Percentiles rank a stretch among this genome's conserved stretches.
Conservation (phyloP, 345 rosid genomes). For the Eucalyptus sp. region DNA sequence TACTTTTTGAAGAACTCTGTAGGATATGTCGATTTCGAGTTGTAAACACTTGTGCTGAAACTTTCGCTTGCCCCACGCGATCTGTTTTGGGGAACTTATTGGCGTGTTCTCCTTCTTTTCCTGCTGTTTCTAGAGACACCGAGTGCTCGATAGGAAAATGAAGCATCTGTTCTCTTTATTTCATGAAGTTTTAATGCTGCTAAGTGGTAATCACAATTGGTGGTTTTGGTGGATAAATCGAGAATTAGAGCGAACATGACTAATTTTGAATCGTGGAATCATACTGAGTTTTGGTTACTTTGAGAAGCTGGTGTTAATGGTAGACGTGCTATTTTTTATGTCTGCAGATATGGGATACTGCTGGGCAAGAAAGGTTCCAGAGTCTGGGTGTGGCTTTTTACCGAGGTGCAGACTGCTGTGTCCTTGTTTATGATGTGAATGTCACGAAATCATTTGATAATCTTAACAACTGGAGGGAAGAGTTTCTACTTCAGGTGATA, state of each 20-base stretch:
- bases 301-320: not conserved
- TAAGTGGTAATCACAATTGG: not conserved
- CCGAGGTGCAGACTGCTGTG: slow-evolving; percentile 37
- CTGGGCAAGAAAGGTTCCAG: slow-evolving; percentile 34
- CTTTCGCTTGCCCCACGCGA: not conserved
- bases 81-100: not conserved
- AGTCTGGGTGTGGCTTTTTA: slow-evolving; percentile 40
- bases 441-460: slow-evolving; percentile 33
- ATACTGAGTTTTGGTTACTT: not conserved
- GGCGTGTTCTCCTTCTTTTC: not conserved
- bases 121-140: not conserved
- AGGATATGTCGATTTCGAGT: not conserved
- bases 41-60: not conserved
- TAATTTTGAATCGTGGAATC: not conserved
- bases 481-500: slow-evolving; percentile 23
- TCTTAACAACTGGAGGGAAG: slow-evolving; percentile 33
- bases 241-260: not conserved
- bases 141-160: not conserved
- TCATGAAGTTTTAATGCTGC: not conserved
- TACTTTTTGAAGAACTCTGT: not conserved
- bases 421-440: slow-evolving; percentile 20
- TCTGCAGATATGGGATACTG: slow-evolving; percentile 35
- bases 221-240: not conserved
- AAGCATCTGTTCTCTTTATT: not conserved
- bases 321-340: not conserved